Evolutionary conservation across 2,329 filamentous ascomycete species (phyloP).

Genomic region (Exophiala phaeomuriformis): DNA sequence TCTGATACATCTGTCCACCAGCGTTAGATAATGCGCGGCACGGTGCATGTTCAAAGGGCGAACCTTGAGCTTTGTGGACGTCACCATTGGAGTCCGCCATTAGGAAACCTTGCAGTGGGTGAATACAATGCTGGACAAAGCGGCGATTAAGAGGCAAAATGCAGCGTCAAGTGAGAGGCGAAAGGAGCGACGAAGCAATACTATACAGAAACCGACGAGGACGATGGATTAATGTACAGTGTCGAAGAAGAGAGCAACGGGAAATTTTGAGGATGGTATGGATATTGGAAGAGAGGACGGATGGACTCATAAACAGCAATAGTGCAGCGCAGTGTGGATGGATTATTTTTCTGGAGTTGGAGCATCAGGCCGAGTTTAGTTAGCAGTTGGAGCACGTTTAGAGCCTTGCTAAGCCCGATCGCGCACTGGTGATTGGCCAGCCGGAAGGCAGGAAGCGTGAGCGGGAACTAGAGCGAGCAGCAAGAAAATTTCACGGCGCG

Average conservation of each 20-base stretch:
- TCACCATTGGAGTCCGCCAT: conserved; percentile 27
- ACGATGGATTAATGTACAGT: conserved; percentile 1
- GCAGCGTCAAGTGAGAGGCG: conserved; percentile 1
- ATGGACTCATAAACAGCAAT: background rate
- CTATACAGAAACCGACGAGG: conserved; percentile 20
- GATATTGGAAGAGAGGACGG: background rate
- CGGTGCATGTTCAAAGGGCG: background rate
- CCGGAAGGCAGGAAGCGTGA: background rate
- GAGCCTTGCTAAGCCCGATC: background rate
- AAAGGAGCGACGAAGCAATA: conserved; percentile 23
- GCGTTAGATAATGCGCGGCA: conserved; percentile 2
- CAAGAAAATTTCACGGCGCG: conserved; percentile 1
- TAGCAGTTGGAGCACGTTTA: background rate
- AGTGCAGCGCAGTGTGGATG: background rate
- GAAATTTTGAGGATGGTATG: background rate
- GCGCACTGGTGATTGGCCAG: background rate
- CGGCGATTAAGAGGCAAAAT: conserved; percentile 1
- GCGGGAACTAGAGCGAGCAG: background rate
- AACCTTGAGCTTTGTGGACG: conserved; percentile 25
- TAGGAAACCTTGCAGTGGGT: conserved; percentile 12
- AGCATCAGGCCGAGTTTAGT: background rate
- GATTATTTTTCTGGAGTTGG: conserved; percentile 3
- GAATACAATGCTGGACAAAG: conserved; percentile 23
- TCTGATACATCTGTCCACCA: conserved; percentile 12
- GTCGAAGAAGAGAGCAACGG: background rate